Percentiles rank a stretch among this genome's conserved stretches.
Evolutionary conservation across 1,284 basidiomycete species (phyloP).

Genomic region (Amylostereum areolatum): DNA sequence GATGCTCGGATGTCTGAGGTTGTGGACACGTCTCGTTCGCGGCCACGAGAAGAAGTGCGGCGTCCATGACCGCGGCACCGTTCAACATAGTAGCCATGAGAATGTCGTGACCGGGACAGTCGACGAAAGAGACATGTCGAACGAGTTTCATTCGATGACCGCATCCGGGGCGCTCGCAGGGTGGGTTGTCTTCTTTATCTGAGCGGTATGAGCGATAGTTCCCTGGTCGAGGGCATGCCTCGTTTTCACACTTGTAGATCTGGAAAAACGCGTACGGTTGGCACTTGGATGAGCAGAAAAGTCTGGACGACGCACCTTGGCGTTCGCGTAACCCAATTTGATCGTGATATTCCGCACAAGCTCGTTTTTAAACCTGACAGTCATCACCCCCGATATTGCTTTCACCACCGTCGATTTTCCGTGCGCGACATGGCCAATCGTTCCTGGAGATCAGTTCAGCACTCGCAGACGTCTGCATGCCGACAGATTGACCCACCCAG

Average conservation of each 20-base stretch:
- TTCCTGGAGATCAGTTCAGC: conserved; percentile 46
- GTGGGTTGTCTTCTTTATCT: conserved; percentile 90
- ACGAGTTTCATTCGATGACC: conserved; percentile 86
- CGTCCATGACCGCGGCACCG: conserved; percentile 99
- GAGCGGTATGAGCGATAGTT: conserved; percentile 94
- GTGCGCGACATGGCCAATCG: conserved; percentile 96
- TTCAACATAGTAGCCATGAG: conserved; percentile 99
- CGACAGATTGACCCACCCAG: conserved; percentile 46
- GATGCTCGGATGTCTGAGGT: conserved; percentile 97
- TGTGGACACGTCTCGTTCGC: conserved; percentile 99
- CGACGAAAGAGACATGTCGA: conserved; percentile 95
- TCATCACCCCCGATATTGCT: conserved; percentile 99
- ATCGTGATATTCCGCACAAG: conserved; percentile 98
- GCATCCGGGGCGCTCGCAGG: conserved; percentile 92
- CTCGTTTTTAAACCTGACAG: conserved; percentile 99
- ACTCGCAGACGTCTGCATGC: neutral
- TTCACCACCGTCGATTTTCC: conserved; percentile 99
- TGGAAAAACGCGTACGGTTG: conserved; percentile 24
- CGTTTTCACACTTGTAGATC: conserved; percentile 98
- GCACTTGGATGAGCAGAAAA: conserved; percentile 2
- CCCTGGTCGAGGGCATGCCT: conserved; percentile 87
- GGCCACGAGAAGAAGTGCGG: conserved; percentile 90
- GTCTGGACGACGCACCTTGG: conserved; percentile 67
- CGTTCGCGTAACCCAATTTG: conserved; percentile 98
- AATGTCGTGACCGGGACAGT: conserved; percentile 93